Conservation (phyloP, 2,329 filamentous ascomycete genomes). For the Phaeosphaeriaceae sp. region DNA sequence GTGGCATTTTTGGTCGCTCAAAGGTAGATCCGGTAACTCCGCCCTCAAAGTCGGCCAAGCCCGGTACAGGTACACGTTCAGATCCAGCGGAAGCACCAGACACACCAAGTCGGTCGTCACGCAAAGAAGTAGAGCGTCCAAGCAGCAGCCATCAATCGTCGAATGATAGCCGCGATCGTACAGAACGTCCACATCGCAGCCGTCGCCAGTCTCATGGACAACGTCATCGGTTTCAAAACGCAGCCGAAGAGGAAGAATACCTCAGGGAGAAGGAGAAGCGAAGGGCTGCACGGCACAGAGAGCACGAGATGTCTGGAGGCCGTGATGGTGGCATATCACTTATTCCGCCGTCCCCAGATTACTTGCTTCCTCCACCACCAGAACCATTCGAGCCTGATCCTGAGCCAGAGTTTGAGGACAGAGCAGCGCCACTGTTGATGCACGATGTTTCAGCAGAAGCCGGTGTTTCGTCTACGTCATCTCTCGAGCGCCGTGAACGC, state of each 20-base stretch:
- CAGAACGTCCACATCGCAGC: slow-evolving; percentile 39
- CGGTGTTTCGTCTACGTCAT: slow-evolving; percentile 35
- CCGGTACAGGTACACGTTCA: slow-evolving; percentile 28
- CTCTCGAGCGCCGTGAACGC: slow-evolving; percentile 35
- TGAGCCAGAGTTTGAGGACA: slow-evolving; percentile 12
- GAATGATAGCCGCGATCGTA: slow-evolving; percentile 38
- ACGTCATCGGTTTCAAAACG: slow-evolving; percentile 31
- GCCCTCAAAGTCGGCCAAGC: slow-evolving; percentile 30
- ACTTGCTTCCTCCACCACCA: slow-evolving; percentile 24
- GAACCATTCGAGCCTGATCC: slow-evolving; percentile 28
- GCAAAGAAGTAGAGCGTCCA: slow-evolving; percentile 32
- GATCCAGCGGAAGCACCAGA: slow-evolving; percentile 31
- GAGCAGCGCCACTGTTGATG: slow-evolving; percentile 17
- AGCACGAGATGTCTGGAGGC: slow-evolving; percentile 37
- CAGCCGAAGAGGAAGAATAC: slow-evolving; percentile 44
- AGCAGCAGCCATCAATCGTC: slow-evolving; percentile 41
- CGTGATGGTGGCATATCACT: slow-evolving; percentile 34
- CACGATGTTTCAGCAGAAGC: slow-evolving; percentile 36
- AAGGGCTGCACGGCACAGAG: slow-evolving; percentile 29
- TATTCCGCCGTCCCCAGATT: slow-evolving; percentile 17
- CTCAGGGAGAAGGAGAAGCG: slow-evolving; percentile 39
- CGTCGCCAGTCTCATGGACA: slow-evolving; percentile 36
- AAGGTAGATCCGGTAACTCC: slow-evolving; percentile 37
- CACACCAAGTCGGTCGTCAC: slow-evolving; percentile 15
- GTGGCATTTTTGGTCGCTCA: slow-evolving; percentile 41